Base-by-base conservation (phyloP, 2,329 filamentous ascomycete genomes). In the Fusarium burgessii region DNA sequence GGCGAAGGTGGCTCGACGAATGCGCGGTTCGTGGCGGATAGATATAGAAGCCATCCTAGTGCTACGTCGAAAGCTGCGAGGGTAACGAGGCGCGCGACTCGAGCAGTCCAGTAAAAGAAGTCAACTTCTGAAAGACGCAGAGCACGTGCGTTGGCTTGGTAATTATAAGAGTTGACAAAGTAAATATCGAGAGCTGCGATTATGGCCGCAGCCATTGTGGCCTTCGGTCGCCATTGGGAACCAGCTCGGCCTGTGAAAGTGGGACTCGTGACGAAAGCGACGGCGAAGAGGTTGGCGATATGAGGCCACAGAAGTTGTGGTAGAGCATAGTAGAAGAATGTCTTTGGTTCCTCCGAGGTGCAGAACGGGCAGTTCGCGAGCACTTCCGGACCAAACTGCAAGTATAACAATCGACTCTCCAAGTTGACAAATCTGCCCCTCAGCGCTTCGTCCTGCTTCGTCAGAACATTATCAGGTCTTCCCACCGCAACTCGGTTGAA, bases 331-430 rank as follows among this genome's bases (percentile, higher is more conserved):
- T 93, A 88, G 51, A 97, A 86, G 83, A 94, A 98, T 43, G 88
- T 89, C 40, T 83, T 84, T 8, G 89, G 86, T 50, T 92, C 89
- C 63, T 93, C 90, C n/a, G 89, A 82, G 54, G 83, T 85, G 86
- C 95, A 98, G 83, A 97, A 97, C n/a, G 89, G 87, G 80, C 95
- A 98, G 63, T 89, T 85, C 25, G 90, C 85, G 40, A 98, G 80
- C 12, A 91, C 89, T 36, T 88, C 85, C 0, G 94, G 93, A 5
- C 96, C 96, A 81, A 90, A 97, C 64, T 92, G 90, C 56, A 97
- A 86, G 82, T 98, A 98, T 11, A 97, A 85, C 64, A 96, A 87
- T 58, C 93, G 88, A 50, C 91, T 92, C 72, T 93, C 90, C 58
- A 91, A 82, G 66, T 88, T 91, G 72, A 89, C 87, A 77, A 98